A percentile compares a stretch with the other conserved stretches of the same genome.
phyloP scores from a whole-genome alignment of 2,329 filamentous ascomycete species.

The Neocatenulostroma microsporum region DNA sequence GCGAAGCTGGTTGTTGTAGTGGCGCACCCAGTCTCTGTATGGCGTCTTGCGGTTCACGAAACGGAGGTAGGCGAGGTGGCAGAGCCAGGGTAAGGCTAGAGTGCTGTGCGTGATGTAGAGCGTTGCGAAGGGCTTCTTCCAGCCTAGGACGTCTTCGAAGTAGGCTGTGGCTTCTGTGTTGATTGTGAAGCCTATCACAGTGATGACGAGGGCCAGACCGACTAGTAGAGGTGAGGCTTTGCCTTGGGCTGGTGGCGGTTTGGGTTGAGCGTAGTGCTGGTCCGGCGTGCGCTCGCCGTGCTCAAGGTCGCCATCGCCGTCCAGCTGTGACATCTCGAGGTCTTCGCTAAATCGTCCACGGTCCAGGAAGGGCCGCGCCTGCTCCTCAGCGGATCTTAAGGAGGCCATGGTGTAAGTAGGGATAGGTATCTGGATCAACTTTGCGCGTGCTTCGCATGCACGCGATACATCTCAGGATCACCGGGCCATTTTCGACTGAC shows the following conservation, averaged over 20 bases:
- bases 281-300: conserved; percentile 4
- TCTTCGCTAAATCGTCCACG: conserved; percentile 3
- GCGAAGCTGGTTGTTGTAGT: conserved; percentile 26
- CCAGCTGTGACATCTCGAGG: conserved; percentile 6
- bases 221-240: conserved; percentile 14
- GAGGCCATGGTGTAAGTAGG: conserved; percentile 1
- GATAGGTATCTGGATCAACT: not conserved
- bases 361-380: conserved; percentile 8
- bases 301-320: not conserved
- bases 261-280: conserved; percentile 3
- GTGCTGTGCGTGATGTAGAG: conserved; percentile 28
- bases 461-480: too few species aligned
- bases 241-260: not conserved
- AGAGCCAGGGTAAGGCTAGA: conserved; percentile 25
- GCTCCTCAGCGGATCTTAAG: conserved; percentile 4
- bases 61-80: conserved; percentile 19
- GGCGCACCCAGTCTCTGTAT: conserved; percentile 22
- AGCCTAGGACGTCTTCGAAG: conserved; percentile 26
- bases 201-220: conserved; percentile 17
- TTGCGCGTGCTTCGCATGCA: too few species aligned
- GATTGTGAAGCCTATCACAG: conserved; percentile 24
- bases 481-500: too few species aligned
- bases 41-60: conserved; percentile 15
- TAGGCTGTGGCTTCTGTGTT: conserved; percentile 29
- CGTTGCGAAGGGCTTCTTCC: conserved; percentile 28